Conservation (phyloP, 1,139 yeast genomes). For the Magnusiomyces suaveolens region DNA sequence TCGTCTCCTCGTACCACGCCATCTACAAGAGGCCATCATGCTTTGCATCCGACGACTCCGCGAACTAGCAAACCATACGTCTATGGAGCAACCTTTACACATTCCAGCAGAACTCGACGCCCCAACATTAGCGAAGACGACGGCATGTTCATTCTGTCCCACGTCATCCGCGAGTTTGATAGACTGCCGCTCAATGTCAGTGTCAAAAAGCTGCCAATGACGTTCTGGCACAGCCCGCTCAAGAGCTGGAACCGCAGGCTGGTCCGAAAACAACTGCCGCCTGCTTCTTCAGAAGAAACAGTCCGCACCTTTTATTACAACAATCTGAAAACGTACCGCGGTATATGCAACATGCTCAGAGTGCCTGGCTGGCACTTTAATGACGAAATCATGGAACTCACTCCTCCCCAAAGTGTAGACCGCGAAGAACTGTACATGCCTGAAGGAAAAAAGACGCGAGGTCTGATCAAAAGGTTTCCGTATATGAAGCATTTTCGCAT, state of each 20-base stretch:
- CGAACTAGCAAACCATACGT: too few species aligned
- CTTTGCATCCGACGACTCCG: too few species aligned
- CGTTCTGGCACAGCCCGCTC: background rate
- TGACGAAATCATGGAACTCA: background rate
- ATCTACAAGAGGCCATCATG: too few species aligned
- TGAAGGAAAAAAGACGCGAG: background rate
- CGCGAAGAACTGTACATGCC: background rate
- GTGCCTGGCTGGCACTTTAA: background rate
- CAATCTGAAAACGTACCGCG: background rate
- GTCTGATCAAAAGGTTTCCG: background rate
- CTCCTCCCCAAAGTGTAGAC: background rate
- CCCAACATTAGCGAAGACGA: slow-evolving; percentile 2
- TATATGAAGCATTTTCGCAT: background rate
- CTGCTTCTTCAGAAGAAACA: background rate
- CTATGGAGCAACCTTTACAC: background rate
- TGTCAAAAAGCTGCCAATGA: background rate
- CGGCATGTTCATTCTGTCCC: background rate
- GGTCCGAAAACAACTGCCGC: background rate
- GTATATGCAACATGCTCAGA: background rate
- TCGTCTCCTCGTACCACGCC: too few species aligned
- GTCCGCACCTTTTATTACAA: slow-evolving; percentile 1
- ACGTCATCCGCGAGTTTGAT: background rate
- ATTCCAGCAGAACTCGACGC: background rate
- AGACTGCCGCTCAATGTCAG: background rate
- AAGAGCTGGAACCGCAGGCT: background rate